Evolutionary conservation across 148 eudicot genomes (phyloP).

Genomic region (Spergularia bocconei): DNA sequence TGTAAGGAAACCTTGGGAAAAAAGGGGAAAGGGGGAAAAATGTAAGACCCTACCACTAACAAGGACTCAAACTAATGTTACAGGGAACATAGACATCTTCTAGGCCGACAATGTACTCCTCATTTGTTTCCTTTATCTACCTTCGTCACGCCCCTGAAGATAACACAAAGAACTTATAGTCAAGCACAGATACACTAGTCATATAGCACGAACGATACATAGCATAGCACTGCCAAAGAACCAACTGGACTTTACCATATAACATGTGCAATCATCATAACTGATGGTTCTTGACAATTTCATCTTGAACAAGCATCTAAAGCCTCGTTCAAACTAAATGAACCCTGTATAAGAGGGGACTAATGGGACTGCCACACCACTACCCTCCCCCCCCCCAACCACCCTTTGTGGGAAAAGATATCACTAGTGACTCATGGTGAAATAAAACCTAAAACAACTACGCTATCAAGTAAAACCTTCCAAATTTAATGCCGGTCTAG

Average conservation of each 20-base stretch:
- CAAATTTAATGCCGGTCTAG: no score
- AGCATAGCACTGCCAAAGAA: neutral
- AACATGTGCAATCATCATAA: neutral
- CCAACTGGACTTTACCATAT: neutral
- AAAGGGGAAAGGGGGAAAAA: neutral
- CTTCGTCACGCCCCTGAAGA: conserved; percentile 48
- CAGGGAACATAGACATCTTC: conserved; percentile 31
- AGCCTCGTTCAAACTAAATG: no score
- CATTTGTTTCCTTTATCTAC: conserved; percentile 40
- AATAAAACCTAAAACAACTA: no score
- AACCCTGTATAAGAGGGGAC: no score
- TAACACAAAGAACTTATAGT: conserved; percentile 17
- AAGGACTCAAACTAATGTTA: conserved; percentile 40
- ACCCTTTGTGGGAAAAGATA: no score
- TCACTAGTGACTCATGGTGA: no score
- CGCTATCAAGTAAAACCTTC: no score
- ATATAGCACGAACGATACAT: neutral
- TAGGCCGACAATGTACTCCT: conserved; percentile 32
- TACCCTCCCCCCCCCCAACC: no score
- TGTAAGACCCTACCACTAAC: conserved; percentile 24
- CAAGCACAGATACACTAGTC: neutral
- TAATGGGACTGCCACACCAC: no score
- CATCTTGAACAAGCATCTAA: no score
- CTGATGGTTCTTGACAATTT: no score
- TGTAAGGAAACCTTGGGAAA: conserved; percentile 9